These are phyloP conservation scores for Metschnikowia lochheadii DNA, from an alignment of 805 yeast genomes.

Conservation along the genomic window DNA sequence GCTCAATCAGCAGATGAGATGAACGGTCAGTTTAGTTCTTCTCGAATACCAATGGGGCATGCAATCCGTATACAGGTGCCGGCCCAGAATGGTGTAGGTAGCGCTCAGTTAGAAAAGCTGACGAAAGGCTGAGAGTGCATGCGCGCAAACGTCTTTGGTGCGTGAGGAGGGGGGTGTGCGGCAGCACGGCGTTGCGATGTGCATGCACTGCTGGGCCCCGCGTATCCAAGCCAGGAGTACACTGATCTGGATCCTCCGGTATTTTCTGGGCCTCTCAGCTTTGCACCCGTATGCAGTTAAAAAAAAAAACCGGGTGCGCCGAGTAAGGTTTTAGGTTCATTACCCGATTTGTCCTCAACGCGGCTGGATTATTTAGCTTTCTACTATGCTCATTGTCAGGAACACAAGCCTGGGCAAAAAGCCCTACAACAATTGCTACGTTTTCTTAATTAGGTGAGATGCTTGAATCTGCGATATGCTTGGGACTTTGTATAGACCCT, in stretches of 20 bases:
- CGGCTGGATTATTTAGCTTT: background rate
- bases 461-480: background rate
- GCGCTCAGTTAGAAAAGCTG: background rate
- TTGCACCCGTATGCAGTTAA: background rate
- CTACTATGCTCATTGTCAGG: background rate
- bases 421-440: too few relatives aligned
- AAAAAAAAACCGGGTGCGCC: background rate
- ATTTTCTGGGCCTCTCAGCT: background rate
- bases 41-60: background rate
- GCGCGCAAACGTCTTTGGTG: conserved; percentile 2
- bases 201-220: conserved; percentile 1
- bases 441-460: background rate
- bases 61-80: background rate
- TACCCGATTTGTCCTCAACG: background rate
- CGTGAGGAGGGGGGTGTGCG: background rate
- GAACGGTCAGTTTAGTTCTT: background rate
- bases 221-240: background rate
- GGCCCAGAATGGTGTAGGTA: background rate
- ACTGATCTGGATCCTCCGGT: background rate
- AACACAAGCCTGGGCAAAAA: too few relatives aligned
- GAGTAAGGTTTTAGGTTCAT: background rate
- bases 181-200: conserved; percentile 4
- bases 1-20: background rate
- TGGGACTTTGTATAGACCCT: background rate
- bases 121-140: conserved; percentile 1